Percentiles rank a stretch among this genome's conserved stretches.
Conservation (phyloP, 805 yeast genomes). For the Metschnikowia matae region DNA sequence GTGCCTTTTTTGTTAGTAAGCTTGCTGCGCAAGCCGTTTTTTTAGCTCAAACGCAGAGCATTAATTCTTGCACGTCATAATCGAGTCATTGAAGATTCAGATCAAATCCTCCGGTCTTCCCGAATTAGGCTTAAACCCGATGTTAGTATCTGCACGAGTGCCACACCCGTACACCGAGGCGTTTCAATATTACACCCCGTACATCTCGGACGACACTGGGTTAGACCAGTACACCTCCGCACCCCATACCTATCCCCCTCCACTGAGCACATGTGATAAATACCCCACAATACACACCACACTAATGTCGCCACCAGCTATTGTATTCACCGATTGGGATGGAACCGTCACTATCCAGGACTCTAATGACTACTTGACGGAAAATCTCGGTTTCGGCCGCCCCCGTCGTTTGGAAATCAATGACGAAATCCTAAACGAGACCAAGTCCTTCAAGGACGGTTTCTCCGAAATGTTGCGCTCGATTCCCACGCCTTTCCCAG, state of each 20-base stretch:
- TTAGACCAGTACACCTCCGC: constrained; percentile 16
- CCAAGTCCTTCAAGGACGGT: constrained; percentile 73
- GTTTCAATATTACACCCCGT: background rate
- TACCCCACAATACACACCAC: background rate
- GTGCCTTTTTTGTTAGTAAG: background rate
- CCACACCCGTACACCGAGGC: too few relatives aligned
- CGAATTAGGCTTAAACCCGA: too few relatives aligned
- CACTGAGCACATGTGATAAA: constrained; percentile 37
- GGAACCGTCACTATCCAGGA: constrained; percentile 97
- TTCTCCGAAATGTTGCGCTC: constrained; percentile 83
- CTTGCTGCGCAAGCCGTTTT: too few relatives aligned
- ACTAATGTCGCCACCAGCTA: constrained; percentile 45
- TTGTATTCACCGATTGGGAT: constrained; percentile 96
- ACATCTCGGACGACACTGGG: background rate
- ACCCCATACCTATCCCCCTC: constrained; percentile 58
- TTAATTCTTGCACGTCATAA: too few relatives aligned
- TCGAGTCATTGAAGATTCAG: too few relatives aligned
- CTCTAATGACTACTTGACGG: constrained; percentile 89
- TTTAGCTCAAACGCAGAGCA: too few relatives aligned
- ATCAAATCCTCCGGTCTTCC: too few relatives aligned
- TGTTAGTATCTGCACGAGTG: too few relatives aligned
- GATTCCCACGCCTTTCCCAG: constrained; percentile 67
- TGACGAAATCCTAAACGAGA: constrained; percentile 66
- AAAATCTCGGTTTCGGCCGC: constrained; percentile 80
- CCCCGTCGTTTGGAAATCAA: constrained; percentile 63